These are phyloP conservation scores for Hypsizygus marmoreus DNA, from an alignment of 768 basidiomycete species.

Conservation along the genomic window DNA sequence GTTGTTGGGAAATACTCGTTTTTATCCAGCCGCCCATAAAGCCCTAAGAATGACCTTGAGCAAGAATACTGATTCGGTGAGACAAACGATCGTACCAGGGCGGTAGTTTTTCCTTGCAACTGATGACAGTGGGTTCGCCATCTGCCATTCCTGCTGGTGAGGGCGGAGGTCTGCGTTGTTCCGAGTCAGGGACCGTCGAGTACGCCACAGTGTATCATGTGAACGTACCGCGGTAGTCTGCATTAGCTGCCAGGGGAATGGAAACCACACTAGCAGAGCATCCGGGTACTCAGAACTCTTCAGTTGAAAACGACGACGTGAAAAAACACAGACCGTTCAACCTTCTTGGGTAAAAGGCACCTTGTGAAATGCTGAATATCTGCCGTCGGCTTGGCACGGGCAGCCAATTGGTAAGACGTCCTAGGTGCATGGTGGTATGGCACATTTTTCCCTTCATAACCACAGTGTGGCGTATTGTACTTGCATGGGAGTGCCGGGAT, in stretches of 20 bases:
- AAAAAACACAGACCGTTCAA: slow-evolving; percentile 51
- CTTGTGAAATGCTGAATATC: slow-evolving; percentile 73
- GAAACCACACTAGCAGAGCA: slow-evolving; percentile 61
- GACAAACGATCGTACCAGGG: slow-evolving; percentile 37
- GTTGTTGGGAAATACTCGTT: slow-evolving; percentile 68
- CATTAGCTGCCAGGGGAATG: slow-evolving; percentile 55
- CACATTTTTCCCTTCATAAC: slow-evolving; percentile 31
- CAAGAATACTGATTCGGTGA: not conserved
- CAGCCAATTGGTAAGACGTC: slow-evolving; percentile 48
- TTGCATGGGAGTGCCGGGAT: slow-evolving; percentile 41
- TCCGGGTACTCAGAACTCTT: too few species aligned
- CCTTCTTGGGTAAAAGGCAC: slow-evolving; percentile 47
- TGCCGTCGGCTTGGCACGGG: slow-evolving; percentile 42
- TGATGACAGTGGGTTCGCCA: slow-evolving; percentile 59
- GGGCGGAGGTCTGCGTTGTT: slow-evolving; percentile 46
- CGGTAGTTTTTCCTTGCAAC: slow-evolving; percentile 53
- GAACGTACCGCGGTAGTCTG: slow-evolving; percentile 65
- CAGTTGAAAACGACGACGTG: too few species aligned
- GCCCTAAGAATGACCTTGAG: slow-evolving; percentile 30
- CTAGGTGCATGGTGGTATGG: slow-evolving; percentile 35
- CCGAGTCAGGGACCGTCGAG: too few species aligned
- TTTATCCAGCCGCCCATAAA: slow-evolving; percentile 59
- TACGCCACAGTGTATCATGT: not conserved
- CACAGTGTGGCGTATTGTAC: slow-evolving; percentile 33
- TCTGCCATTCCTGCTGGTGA: slow-evolving; percentile 59